A percentile compares a stretch with the other conserved stretches of the same genome.
These are phyloP conservation scores for Leccinum laetum DNA, from an alignment of 1,284 basidiomycete genomes.

Conservation along the genomic window DNA sequence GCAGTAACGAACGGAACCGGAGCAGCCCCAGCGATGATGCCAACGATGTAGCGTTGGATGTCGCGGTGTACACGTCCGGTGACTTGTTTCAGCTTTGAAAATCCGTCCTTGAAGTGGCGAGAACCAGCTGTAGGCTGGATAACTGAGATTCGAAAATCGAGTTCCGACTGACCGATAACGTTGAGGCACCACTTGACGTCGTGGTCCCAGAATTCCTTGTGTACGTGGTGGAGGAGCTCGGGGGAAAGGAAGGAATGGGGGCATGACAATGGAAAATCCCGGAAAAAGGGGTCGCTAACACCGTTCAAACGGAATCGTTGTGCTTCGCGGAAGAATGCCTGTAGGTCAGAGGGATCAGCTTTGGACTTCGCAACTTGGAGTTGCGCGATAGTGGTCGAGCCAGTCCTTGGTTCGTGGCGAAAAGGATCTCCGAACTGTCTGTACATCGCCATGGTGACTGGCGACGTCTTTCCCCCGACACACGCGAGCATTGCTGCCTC, in stretches of 20 bases:
- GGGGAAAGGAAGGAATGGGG: slow-evolving; percentile 5
- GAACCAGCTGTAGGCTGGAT: slow-evolving; percentile 1
- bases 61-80: neutral
- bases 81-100: slow-evolving; percentile 1
- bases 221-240: neutral
- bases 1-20: neutral
- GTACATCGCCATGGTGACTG: neutral
- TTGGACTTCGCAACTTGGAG: neutral
- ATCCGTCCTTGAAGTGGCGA: slow-evolving; percentile 3
- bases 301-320: slow-evolving; percentile 3
- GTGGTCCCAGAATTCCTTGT: slow-evolving; percentile 9
- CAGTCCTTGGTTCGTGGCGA: neutral
- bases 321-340: slow-evolving; percentile 1
- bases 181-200: slow-evolving; percentile 4
- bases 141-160: slow-evolving; percentile 2
- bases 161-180: neutral
- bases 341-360: neutral
- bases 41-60: neutral
- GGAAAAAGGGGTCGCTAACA: slow-evolving; percentile 5
- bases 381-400: neutral
- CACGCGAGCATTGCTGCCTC: slow-evolving; percentile 6
- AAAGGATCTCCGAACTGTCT: neutral
- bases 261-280: slow-evolving; percentile 1
- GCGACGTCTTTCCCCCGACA: slow-evolving; percentile 5
- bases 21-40: neutral